These are phyloP conservation scores for Cephalotrichum gorgonifer DNA, from an alignment of 2,329 filamentous ascomycete species.

Conservation along the genomic window DNA sequence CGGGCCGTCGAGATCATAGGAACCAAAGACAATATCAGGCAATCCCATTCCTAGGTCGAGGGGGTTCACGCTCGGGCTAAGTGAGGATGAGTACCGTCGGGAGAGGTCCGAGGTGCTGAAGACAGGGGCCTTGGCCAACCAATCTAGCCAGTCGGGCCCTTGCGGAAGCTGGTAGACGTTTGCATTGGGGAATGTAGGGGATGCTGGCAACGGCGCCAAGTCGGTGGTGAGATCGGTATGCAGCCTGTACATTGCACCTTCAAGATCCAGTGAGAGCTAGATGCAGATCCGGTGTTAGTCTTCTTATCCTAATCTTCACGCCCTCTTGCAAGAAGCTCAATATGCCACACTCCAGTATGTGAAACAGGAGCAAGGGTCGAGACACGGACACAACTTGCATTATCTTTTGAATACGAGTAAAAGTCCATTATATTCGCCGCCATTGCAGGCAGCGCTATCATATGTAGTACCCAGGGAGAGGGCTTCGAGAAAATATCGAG, in stretches of 20 bases:
- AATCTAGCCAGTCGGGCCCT: conserved; percentile 16
- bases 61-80: conserved; percentile 23
- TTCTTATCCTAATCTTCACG: not conserved
- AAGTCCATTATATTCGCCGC: not conserved
- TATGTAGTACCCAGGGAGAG: too few species aligned
- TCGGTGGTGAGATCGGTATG: conserved; percentile 22
- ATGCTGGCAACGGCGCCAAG: conserved; percentile 21
- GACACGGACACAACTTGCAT: not conserved
- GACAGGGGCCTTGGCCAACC: conserved; percentile 17
- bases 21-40: conserved; percentile 13
- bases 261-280: not conserved
- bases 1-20: conserved; percentile 13
- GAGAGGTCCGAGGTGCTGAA: conserved; percentile 17
- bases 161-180: conserved; percentile 17
- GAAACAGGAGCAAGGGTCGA: not conserved
- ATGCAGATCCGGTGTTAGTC: not conserved
- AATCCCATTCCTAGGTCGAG: conserved; percentile 15
- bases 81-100: conserved; percentile 12
- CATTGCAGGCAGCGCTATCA: not conserved
- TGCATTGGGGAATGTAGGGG: conserved; percentile 18
- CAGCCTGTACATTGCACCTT: not conserved
- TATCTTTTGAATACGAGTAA: not conserved
- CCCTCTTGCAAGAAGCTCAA: too few species aligned
- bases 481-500: too few species aligned
- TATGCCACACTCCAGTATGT: not conserved